Conservation (phyloP, 2,329 filamentous ascomycete species). For the Coniochaeta prunicola region DNA sequence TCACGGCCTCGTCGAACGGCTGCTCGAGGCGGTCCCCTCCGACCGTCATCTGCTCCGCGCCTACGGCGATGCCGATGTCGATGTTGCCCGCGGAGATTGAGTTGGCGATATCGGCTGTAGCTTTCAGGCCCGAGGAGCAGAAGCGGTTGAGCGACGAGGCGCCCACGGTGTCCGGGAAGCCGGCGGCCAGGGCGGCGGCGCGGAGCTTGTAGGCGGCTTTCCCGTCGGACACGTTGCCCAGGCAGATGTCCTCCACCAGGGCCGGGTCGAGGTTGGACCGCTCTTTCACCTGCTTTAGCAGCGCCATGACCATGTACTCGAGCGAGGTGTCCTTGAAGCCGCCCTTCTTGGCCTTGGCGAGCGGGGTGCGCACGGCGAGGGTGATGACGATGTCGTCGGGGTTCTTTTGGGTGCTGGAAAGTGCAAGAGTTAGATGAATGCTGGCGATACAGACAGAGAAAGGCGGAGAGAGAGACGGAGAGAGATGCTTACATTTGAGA, state of each 20-base stretch:
- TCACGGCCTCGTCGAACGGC: slow-evolving; percentile 72
- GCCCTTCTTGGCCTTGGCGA: slow-evolving; percentile 84
- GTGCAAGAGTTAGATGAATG: slow-evolving; percentile 15
- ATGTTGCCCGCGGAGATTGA: slow-evolving; percentile 76
- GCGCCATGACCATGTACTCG: slow-evolving; percentile 77
- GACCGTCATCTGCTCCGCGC: slow-evolving; percentile 80
- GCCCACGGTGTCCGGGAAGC: slow-evolving; percentile 83
- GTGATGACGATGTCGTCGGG: slow-evolving; percentile 97
- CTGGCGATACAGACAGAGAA: too few species aligned
- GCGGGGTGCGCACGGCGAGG: slow-evolving; percentile 78
- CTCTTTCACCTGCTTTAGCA: slow-evolving; percentile 68
- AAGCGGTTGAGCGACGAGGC: slow-evolving; percentile 87
- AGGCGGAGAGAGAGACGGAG: too few species aligned
- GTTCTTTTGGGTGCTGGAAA: slow-evolving; percentile 74
- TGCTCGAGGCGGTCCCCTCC: slow-evolving; percentile 63
- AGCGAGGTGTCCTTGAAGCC: slow-evolving; percentile 91
- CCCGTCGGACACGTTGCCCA: slow-evolving; percentile 83
- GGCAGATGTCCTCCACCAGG: slow-evolving; percentile 80
- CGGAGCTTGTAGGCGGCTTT: slow-evolving; percentile 90
- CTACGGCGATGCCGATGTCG: slow-evolving; percentile 78
- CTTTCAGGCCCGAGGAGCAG: slow-evolving; percentile 94
- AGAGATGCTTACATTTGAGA: slow-evolving; percentile 61
- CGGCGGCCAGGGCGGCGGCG: slow-evolving; percentile 80
- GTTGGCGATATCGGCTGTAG: slow-evolving; percentile 89
- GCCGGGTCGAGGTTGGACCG: slow-evolving; percentile 72